phyloP scores from a whole-genome alignment of 1,284 basidiomycete genomes.

The Ganoderma multipileum region DNA sequence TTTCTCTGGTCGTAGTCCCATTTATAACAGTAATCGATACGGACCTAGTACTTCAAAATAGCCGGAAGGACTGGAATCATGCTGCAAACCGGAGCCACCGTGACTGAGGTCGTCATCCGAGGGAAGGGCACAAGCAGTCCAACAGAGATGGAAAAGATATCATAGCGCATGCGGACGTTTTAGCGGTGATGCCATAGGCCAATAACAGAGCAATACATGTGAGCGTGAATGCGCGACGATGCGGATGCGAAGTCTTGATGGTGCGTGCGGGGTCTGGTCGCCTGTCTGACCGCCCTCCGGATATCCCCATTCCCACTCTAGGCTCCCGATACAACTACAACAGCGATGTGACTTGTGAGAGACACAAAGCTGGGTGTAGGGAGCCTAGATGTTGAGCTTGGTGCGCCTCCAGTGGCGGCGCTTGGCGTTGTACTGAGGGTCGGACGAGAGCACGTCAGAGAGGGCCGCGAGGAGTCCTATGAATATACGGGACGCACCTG shows the following conservation, averaged over 20 bases:
- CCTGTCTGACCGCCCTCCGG: conserved; percentile 24
- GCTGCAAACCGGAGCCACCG: not conserved
- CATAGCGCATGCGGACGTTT: conserved; percentile 38
- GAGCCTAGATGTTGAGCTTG: conserved; percentile 88
- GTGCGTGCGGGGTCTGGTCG: conserved; percentile 25
- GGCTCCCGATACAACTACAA: conserved; percentile 32
- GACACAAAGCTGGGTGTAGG: conserved; percentile 18
- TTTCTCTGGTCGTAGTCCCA: not conserved
- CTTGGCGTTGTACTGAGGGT: conserved; percentile 86
- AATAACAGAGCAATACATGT: conserved; percentile 39
- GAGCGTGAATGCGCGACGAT: conserved; percentile 29
- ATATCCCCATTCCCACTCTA: conserved; percentile 17
- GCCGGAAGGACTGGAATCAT: not conserved
- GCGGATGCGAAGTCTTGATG: conserved; percentile 27
- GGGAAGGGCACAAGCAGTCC: not conserved
- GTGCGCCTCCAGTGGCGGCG: conserved; percentile 95
- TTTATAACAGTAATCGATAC: not conserved
- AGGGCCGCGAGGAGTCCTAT: too few relatives aligned
- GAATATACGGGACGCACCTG: conserved; percentile 64
- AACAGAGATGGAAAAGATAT: conserved; percentile 18
- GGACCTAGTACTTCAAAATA: not conserved
- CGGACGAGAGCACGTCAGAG: conserved; percentile 8
- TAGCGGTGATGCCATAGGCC: conserved; percentile 35
- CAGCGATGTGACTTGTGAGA: conserved; percentile 14
- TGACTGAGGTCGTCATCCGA: not conserved